Conservation (phyloP, 78 protist genomes). For the Diacronema lutheri region DNA sequence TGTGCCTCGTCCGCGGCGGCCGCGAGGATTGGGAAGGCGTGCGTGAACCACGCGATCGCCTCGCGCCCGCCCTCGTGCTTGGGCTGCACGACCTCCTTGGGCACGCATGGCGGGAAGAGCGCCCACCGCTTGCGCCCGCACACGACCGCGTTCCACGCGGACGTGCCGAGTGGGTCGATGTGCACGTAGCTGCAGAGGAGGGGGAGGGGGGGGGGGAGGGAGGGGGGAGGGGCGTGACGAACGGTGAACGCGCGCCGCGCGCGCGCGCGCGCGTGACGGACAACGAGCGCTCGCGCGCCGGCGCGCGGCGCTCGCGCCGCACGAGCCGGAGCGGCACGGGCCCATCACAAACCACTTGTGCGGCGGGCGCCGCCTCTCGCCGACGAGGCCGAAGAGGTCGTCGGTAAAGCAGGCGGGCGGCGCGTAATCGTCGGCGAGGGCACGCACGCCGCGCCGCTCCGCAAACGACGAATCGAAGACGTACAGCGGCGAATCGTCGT, state of each 20-base stretch:
- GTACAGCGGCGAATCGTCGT: conserved; percentile 15
- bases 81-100: conserved; percentile 23
- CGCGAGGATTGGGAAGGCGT: not conserved
- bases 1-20: not conserved
- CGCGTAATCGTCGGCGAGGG: not conserved
- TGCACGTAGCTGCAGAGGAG: no score
- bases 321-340: conserved; percentile 22
- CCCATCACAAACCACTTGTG: conserved; percentile 7
- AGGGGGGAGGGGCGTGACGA: no score
- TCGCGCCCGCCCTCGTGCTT: not conserved
- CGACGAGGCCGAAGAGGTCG: not conserved
- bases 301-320: no score
- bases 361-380: conserved; percentile 6
- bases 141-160: conserved; percentile 12
- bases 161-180: conserved; percentile 16
- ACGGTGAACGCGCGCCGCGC: no score
- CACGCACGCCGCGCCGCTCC: not conserved
- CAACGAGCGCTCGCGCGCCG: no score
- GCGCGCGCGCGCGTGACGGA: no score
- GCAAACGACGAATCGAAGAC: conserved; percentile 7
- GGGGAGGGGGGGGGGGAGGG: no score
- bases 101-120: not conserved
- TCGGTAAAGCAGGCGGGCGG: not conserved
- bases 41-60: not conserved
- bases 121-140: conserved; percentile 4